Evolutionary conservation across 768 basidiomycete genomes (phyloP), one percentile per base, ranked within the genome.

Genomic region (Leccinum truebloodii): DNA sequence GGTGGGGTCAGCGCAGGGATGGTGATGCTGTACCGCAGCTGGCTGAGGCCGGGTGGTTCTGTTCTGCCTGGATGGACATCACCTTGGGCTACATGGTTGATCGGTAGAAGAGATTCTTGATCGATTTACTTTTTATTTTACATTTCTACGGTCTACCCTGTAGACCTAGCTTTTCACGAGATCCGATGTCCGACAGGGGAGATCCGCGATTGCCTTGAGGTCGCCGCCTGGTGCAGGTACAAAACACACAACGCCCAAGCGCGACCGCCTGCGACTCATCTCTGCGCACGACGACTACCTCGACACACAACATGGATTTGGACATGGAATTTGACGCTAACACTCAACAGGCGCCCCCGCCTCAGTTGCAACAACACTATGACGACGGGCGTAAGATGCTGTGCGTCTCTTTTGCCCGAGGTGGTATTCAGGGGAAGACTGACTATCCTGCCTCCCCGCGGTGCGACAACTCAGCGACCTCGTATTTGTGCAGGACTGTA

Each of bases 401-500:
- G 90, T 89, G 77, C 69, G 88, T 80, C 65, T 64, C 60, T 39
- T 34, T 35, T 9, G n/a, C 41, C 34, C 48, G 48, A 54, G 37
- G 55, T 57, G 37, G 52, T 54, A 20, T 32, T 57, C 41, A 63
- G 65, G 57, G 58, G 59, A 59, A 53, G 65, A 62, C 69, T 69
- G 39, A 72, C 55, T 16, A 24, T 52, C 46, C 34, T 24, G 39
- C 51, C 39, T 48, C 20, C 39, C 37, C 52, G 48, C 32, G 14
- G 39, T 52, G 2, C 59, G 34, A 51, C 37, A 22, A 51, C 48
- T 46, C 72, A 94, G 92, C 61, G 95, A 97, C 77, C 86, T 97
- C 61, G 94, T 95, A 51, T 97, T 97, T 78, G 85, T 97, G 20
- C 92, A 96, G 73, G 94, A 97, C 76, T 95, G 94, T 75, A 97